These are phyloP conservation scores for Xylaria sp. DNA, from an alignment of 2,329 filamentous ascomycete species.

Conservation along the genomic window DNA sequence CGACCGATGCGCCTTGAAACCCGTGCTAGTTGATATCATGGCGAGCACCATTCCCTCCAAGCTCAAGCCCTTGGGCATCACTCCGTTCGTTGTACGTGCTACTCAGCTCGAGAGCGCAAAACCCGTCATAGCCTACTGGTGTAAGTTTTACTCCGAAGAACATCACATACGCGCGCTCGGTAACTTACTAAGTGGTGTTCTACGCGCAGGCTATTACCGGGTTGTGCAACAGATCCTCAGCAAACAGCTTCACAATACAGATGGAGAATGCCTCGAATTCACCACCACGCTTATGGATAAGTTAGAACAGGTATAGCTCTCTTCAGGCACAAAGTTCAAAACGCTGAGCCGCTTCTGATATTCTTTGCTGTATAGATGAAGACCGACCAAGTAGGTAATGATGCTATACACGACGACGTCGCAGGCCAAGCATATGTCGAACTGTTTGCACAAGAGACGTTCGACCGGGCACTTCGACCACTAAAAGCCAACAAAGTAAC, in stretches of 20 bases:
- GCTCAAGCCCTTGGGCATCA: conserved; percentile 81
- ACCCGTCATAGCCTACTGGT: conserved; percentile 94
- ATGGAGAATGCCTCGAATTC: conserved; percentile 79
- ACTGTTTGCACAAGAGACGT: conserved; percentile 89
- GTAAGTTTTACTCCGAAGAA: conserved; percentile 58
- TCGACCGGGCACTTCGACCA: conserved; percentile 81
- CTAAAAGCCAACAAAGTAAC: conserved; percentile 84
- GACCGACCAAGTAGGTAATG: conserved; percentile 73
- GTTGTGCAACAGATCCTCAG: conserved; percentile 90
- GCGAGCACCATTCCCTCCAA: conserved; percentile 71
- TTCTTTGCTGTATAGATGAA: conserved; percentile 61
- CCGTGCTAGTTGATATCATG: too few species aligned
- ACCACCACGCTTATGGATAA: conserved; percentile 88
- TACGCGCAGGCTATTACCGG: conserved; percentile 77
- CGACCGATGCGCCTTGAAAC: not conserved
- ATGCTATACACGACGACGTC: conserved; percentile 82
- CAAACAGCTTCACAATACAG: conserved; percentile 76
- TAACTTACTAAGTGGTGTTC: conserved; percentile 14
- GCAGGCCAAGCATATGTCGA: conserved; percentile 92
- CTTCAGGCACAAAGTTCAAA: not conserved
- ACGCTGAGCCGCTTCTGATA: conserved; percentile 21
- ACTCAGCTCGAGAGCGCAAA: conserved; percentile 83
- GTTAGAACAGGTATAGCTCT: conserved; percentile 71
- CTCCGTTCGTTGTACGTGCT: conserved; percentile 82
- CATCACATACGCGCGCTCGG: not conserved